Evolutionary conservation across 179 eudicot species (phyloP).

Genomic region (Monotropa hypopitys): DNA sequence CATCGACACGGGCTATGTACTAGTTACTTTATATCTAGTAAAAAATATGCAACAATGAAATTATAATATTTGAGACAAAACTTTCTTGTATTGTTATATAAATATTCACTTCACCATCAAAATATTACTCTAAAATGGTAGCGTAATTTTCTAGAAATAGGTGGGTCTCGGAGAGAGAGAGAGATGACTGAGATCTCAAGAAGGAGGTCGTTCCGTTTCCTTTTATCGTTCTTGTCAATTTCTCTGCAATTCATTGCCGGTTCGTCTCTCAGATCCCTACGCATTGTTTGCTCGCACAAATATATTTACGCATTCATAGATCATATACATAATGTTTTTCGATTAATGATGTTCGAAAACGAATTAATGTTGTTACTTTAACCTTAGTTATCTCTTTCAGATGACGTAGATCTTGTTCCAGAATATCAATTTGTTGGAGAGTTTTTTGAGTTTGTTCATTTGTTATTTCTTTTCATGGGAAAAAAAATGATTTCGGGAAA

Average conservation of each 20-base stretch:
- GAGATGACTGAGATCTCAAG: slow-evolving; percentile 31
- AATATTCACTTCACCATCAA: no score
- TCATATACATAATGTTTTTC: background rate
- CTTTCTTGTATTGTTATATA: no score
- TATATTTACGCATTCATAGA: background rate
- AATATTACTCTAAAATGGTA: no score
- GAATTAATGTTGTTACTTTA: background rate
- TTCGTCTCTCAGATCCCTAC: slow-evolving; percentile 19
- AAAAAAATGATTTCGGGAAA: background rate
- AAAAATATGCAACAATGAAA: no score
- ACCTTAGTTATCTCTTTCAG: background rate
- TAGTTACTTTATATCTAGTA: no score
- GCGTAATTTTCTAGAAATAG: background rate
- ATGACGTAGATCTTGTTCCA: background rate
- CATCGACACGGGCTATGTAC: no score
- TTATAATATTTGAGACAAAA: no score
- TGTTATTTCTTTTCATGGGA: background rate
- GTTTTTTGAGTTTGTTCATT: background rate
- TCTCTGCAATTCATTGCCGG: slow-evolving; percentile 29
- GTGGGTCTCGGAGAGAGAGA: slow-evolving; percentile 1
- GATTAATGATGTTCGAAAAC: background rate
- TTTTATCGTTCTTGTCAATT: slow-evolving; percentile 21
- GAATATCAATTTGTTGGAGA: background rate
- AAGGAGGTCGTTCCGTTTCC: slow-evolving; percentile 18
- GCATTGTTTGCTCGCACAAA: background rate